Base-by-base conservation (phyloP, 2,329 filamentous ascomycete genomes). In the Pestalotiopsis sp. region DNA sequence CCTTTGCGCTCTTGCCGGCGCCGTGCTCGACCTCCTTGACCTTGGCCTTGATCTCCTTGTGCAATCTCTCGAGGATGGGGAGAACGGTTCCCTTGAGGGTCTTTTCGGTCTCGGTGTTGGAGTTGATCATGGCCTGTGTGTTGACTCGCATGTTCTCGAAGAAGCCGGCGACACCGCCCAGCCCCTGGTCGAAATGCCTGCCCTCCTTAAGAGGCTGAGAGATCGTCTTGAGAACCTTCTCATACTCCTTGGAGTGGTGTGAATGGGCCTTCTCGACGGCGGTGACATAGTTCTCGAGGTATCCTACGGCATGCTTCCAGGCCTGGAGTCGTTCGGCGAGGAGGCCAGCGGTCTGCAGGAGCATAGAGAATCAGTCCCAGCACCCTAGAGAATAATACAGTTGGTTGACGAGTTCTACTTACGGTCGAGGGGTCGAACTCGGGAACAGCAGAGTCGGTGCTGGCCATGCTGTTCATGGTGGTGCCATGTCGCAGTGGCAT, bases 31-130 rank as follows among this genome's bases (percentile, higher is more conserved):
- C 87, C 82, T 98, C 95, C 85, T 98, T 98, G 71, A 89, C 87
- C 85, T 98, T 98, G 83, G 92, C 91, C 87, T 98, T 99, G 85
- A 99, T 96, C 80, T 98, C 96, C 79, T 93, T 91, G 84, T 98
- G 95, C 63, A 99, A 86, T 66, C 94, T 92, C 75, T 97, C 93
- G 77, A 99, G 91, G 71, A 95, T 91, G 49, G 95, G 96, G 23
- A 97, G 86, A 38, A 98, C 92, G 14, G 91, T 91, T 69, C 91
- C 91, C 82, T 95, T 97, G 73, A 99, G 87, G 74, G 90, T 93
- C 85, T 96, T 96, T 75, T 96, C 94, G 5, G 95, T 97, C 80
- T 98, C 95, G 75, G 91, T 83, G 80, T 98, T 95, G 77, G 93
- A 91, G 81, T 96, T 97, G 76, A 94, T 90, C 76, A 98, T 88